Evolutionary conservation across 441 rosid genomes (phyloP), one percentile per base, ranked within the genome.

Genomic region (Dalechampia spathulata): DNA sequence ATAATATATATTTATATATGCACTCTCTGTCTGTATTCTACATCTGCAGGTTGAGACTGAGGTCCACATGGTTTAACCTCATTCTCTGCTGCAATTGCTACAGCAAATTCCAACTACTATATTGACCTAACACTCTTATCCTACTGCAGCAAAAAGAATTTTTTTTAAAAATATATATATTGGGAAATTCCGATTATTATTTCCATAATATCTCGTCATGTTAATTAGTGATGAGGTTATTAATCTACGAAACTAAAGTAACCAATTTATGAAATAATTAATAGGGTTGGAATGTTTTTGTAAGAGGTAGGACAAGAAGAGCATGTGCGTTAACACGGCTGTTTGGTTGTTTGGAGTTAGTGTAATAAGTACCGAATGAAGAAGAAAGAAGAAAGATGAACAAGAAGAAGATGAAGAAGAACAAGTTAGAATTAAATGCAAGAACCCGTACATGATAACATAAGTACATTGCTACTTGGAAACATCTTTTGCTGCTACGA

Each of bases 31-130:
- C 8, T 11, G 5, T 20, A 30, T 3, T 16, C 19, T 12, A 40
- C 25, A 22, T 10, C 16, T 46, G n/a, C n/a, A n/a, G n/a, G n/a
- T n/a, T 21, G 50, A 22, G 25, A 7, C 43, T 1, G 22, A 42
- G 38, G 25, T 46, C 49, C 60, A 56, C 42, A 14, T 21, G 51
- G 51, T 57, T 57, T 20, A 7, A 44, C 1, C 45, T 52, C 58
- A 19, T 15, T 43, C 40, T 52, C 55, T n/a, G n/a, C n/a, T n/a
- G 40, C 50, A 5, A 38, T 0, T 30, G 37, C 1, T 40, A 28
- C 60, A 6, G 47, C 48, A 49, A 45, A 13, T 44, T 57, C 51
- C 61, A 43, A 44, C 50, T 32, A 44, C 52, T 27, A 32, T 32
- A 57, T 44, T 57, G 20, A 43, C 61, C 38, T 43, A 43, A 57